Evolutionary conservation across 257 asterid species (phyloP).

Genomic region (Rhazya stricta): DNA sequence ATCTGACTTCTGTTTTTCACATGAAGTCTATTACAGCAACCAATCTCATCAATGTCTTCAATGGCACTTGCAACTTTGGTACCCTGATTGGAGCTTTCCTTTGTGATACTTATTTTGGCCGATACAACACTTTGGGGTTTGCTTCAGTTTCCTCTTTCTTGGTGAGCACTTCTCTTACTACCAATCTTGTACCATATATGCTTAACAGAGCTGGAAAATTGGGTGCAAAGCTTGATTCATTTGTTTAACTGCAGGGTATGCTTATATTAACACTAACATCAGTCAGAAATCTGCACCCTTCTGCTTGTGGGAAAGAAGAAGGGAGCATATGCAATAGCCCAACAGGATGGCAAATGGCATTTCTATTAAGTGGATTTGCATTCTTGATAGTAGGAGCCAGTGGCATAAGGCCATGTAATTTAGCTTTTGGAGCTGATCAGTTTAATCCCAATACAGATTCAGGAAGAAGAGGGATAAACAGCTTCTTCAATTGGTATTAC

Average conservation of each 20-base stretch:
- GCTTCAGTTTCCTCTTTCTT: conserved; percentile 31
- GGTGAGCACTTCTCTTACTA: conserved; percentile 11
- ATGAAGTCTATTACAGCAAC: conserved; percentile 28
- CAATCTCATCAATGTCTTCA: conserved; percentile 27
- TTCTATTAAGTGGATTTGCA: conserved; percentile 19
- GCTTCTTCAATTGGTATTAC: conserved; percentile 40
- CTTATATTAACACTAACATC: conserved; percentile 32
- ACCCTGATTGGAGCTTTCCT: conserved; percentile 32
- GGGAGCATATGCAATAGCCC: conserved; percentile 17
- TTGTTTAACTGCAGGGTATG: conserved; percentile 27
- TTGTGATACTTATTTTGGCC: conserved; percentile 32
- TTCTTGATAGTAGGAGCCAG: conserved; percentile 29
- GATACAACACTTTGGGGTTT: conserved; percentile 28
- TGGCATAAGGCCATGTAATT: conserved; percentile 38
- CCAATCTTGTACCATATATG: not conserved
- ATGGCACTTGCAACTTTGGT: conserved; percentile 34
- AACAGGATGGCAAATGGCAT: conserved; percentile 26
- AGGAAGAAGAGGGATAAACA: conserved; percentile 29
- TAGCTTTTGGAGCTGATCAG: conserved; percentile 40
- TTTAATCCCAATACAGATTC: conserved; percentile 33
- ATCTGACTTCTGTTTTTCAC: conserved; percentile 31
- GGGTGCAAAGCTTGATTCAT: not conserved
- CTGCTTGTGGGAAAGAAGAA: conserved; percentile 16
- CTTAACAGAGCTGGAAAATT: no score
- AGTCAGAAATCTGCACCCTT: conserved; percentile 25